These are phyloP conservation scores for Madurella mycetomatis DNA, from an alignment of 2,329 filamentous ascomycete species.

Conservation along the genomic window DNA sequence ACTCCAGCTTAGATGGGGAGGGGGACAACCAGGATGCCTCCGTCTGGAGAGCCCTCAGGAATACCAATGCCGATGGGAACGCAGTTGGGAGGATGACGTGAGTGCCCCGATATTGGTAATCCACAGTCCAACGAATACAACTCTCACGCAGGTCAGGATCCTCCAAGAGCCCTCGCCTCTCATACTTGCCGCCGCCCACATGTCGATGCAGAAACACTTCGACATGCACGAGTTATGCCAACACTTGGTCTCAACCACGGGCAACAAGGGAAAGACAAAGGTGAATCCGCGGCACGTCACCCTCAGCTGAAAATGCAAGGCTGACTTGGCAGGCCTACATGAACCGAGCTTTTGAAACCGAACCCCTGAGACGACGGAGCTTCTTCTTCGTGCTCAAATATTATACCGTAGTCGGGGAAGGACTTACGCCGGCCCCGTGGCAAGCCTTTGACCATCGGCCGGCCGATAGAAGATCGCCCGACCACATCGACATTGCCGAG, in stretches of 20 bases:
- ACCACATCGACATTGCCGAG: constrained; percentile 56
- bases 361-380: constrained; percentile 47
- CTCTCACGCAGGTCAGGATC: constrained; percentile 37
- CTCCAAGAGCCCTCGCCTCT: constrained; percentile 58
- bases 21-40: constrained; percentile 37
- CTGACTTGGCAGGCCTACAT: constrained; percentile 37
- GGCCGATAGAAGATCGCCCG: constrained; percentile 33
- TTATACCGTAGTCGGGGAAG: constrained; percentile 55
- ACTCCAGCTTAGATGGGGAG: constrained; percentile 10
- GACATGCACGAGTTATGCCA: constrained; percentile 59
- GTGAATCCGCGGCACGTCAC: constrained; percentile 6
- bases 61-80: constrained; percentile 34
- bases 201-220: constrained; percentile 53
- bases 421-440: constrained; percentile 55
- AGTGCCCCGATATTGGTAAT: constrained; percentile 30
- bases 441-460: constrained; percentile 51
- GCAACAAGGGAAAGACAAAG: constrained; percentile 40
- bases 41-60: constrained; percentile 39
- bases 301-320: neutral
- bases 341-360: constrained; percentile 44
- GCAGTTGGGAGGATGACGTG: constrained; percentile 54
- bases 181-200: constrained; percentile 55
- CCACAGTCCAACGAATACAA: neutral
- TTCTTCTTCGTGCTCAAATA: constrained; percentile 64
- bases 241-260: constrained; percentile 48